Conservation (phyloP, 2,329 filamentous ascomycete species). For the Talaromyces atroroseus region DNA sequence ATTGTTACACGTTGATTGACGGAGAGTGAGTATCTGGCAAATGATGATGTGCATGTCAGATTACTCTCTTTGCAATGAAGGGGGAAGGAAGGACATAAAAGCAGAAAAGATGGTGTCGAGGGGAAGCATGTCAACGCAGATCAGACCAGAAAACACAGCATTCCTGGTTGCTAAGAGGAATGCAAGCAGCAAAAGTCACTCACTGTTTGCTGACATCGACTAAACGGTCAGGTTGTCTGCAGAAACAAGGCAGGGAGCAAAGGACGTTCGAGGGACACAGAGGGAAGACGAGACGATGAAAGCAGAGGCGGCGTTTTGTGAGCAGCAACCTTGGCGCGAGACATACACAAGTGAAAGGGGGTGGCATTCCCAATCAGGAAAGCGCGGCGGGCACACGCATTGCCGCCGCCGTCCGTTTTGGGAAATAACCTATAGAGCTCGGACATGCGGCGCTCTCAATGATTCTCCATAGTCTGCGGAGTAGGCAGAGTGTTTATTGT, state of each 20-base stretch:
- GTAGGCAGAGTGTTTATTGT: no score
- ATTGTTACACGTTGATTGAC: neutral
- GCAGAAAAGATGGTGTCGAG: neutral
- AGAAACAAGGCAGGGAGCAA: neutral
- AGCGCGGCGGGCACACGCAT: no score
- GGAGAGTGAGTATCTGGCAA: neutral
- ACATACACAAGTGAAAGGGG: neutral
- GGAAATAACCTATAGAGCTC: neutral
- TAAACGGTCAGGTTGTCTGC: neutral
- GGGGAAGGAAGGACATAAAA: neutral
- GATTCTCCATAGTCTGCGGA: no score
- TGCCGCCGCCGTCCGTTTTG: neutral
- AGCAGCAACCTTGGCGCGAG: neutral
- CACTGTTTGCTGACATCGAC: neutral
- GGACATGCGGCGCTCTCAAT: neutral
- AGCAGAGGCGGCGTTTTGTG: neutral
- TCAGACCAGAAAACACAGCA: neutral
- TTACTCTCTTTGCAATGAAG: neutral
- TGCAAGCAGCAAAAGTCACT: neutral
- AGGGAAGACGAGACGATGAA: neutral
- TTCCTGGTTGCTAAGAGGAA: neutral
- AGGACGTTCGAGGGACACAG: neutral
- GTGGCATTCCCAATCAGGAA: neutral
- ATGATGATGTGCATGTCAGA: conserved; percentile 3
- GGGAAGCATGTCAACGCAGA: neutral